Conservation (phyloP, 1,284 basidiomycete genomes). For the Cystobasidium sp. region DNA sequence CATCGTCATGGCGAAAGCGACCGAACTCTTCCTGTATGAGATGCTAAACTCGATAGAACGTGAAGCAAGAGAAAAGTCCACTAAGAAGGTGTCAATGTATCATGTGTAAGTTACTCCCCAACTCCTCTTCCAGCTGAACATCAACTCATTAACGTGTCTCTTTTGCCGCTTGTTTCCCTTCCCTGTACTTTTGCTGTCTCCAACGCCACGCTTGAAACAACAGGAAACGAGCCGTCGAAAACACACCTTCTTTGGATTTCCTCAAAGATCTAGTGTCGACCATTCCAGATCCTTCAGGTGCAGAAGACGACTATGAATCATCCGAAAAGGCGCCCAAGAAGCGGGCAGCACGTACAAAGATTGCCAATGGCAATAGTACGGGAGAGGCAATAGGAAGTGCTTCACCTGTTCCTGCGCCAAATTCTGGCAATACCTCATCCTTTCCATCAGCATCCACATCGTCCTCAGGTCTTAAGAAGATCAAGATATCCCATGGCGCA, state of each 20-base stretch:
- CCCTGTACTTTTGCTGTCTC: too few relatives aligned
- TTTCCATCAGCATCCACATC: neutral
- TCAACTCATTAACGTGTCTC: neutral
- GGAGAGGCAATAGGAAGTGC: slow-evolving; percentile 55
- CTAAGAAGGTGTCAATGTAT: slow-evolving; percentile 89
- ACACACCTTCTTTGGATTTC: slow-evolving; percentile 90
- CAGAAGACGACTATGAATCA: slow-evolving; percentile 53
- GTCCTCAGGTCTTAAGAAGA: slow-evolving; percentile 23
- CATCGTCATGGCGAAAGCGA: slow-evolving; percentile 89
- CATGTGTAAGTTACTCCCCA: slow-evolving; percentile 73
- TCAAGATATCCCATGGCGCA: slow-evolving; percentile 22
- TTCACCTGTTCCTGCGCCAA: neutral
- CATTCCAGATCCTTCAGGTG: slow-evolving; percentile 76
- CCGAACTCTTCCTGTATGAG: slow-evolving; percentile 89
- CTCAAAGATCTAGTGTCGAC: slow-evolving; percentile 90
- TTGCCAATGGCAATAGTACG: slow-evolving; percentile 53
- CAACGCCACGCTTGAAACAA: neutral
- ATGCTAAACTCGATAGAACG: slow-evolving; percentile 83
- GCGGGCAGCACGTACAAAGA: slow-evolving; percentile 54
- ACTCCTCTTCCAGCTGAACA: neutral
- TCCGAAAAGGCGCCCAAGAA: slow-evolving; percentile 65
- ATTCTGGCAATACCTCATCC: neutral
- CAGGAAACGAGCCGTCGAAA: slow-evolving; percentile 92
- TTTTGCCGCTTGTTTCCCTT: neutral
- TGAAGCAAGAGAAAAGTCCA: slow-evolving; percentile 77